Base-by-base conservation (phyloP, 2,329 filamentous ascomycete genomes). In the Exutisphaerella laricina region DNA sequence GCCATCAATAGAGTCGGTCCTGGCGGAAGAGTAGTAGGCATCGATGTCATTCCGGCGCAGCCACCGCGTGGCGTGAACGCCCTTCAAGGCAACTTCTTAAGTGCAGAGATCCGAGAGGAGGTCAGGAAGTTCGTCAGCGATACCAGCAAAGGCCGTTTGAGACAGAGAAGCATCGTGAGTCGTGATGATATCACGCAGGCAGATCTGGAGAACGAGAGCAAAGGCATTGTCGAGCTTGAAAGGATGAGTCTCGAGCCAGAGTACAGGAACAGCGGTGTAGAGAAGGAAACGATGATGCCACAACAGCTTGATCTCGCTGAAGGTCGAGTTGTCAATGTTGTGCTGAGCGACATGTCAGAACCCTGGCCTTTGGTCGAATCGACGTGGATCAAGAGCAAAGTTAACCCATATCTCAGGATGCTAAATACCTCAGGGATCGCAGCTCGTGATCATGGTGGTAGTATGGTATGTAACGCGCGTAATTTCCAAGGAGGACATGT, bases 291-390 rank as follows among this genome's bases (percentile, higher is more conserved):
- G 30, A 48, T 46, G 43, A 50, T 38, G 17, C 51, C 58, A 39
- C 55, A 58, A 23, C 47, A 60, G 28, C 40, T 50, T 17, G 39
- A 51, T 25, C 53, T 55, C 41, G 56, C 43, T 8, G 55, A 55
- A 28, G 75, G 75, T 50, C 75, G 76, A 59, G 78, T 78, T 60
- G 89, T 96, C 53, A 87, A 97, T 70, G 79, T 98, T 62, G 87
- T 98, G 63, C 73, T 98, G 63, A 95, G 88, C 80, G 92, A 98
- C 78, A 98, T 98, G 92, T 98, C 82, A 79, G 90, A 77, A 76
- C 89, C 92, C 84, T 96, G 88, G 88, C 75, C 80, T 59, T 85
- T 86, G 72, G 85, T 78, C 40, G 74, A 75, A 60, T 84, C 83
- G 61, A 88, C 85, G 72, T 83, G 79, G 72, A 83, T 85, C 72